phyloP scores from a whole-genome alignment of 1,284 basidiomycete genomes.

The Cutaneotrichosporon dermatis region DNA sequence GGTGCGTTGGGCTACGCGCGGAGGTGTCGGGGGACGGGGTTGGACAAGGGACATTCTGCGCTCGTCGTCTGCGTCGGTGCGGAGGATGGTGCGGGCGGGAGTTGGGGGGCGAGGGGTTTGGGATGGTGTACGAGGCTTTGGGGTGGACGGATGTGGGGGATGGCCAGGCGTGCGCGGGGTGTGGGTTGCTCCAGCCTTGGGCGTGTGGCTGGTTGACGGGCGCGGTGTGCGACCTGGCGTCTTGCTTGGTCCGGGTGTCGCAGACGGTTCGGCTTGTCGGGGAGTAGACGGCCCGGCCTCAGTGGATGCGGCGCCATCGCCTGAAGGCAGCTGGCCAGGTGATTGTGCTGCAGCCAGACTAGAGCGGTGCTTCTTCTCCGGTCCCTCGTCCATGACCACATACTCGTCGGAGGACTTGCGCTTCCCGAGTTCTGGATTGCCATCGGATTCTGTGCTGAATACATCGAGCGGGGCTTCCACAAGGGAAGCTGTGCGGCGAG shows the following conservation, averaged over 20 bases:
- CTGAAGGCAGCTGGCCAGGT: no score
- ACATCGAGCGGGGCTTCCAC: no score
- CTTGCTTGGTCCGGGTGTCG: no score
- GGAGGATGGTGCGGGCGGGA: conserved; percentile 10
- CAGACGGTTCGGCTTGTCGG: no score
- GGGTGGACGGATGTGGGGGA: not conserved
- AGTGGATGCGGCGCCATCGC: not conserved
- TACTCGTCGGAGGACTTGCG: no score
- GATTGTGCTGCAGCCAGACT: no score
- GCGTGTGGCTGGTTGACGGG: not conserved
- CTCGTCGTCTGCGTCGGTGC: not conserved
- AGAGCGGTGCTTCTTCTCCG: no score
- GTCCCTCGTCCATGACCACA: no score
- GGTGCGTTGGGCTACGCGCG: conserved; percentile 4
- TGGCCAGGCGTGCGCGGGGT: not conserved
- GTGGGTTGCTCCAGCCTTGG: not conserved
- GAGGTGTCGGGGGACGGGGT: conserved; percentile 12
- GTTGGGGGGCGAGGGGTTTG: not conserved
- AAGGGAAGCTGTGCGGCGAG: no score
- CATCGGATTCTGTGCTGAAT: no score
- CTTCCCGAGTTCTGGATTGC: no score
- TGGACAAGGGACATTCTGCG: not conserved
- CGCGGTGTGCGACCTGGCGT: no score
- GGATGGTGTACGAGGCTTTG: not conserved
- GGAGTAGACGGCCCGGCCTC: not conserved